Conservation (phyloP, 345 rosid species). For the Geranium brycei region DNA sequence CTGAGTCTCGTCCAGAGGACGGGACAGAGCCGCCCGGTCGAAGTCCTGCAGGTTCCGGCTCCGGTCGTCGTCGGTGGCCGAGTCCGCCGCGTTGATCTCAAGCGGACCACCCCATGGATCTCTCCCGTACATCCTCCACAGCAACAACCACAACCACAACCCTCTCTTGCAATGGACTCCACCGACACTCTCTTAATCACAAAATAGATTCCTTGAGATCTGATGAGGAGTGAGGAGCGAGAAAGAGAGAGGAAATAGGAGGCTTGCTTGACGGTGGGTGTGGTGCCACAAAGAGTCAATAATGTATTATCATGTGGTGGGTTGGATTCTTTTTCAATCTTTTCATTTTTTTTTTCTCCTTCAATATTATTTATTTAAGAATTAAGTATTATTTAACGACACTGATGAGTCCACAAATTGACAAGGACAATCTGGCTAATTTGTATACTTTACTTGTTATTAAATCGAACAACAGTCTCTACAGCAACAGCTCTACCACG, state of each 20-base stretch:
- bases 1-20: constrained; percentile 90
- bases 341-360: too few species aligned
- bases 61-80: constrained; percentile 93
- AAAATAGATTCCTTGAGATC: too few species aligned
- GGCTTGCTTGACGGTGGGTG: too few species aligned
- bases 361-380: too few species aligned
- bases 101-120: constrained; percentile 99
- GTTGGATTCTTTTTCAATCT: too few species aligned
- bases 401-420: constrained; percentile 14
- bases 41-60: constrained; percentile 76
- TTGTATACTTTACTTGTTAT: not conserved
- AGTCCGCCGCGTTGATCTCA: constrained; percentile 84
- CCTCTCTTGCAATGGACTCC: too few species aligned
- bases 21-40: constrained; percentile 69
- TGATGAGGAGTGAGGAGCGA: too few species aligned
- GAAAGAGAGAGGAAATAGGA: too few species aligned
- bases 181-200: too few species aligned
- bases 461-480: too few species aligned
- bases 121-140: constrained; percentile 67
- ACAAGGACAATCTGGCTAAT: constrained; percentile 18
- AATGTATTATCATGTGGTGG: too few species aligned
- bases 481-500: not conserved
- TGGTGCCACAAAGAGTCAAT: too few species aligned
- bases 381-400: constrained; percentile 1
- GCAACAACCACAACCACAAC: not conserved